Base-by-base conservation (phyloP, 306 rosid species). In the Malus orientalis region DNA sequence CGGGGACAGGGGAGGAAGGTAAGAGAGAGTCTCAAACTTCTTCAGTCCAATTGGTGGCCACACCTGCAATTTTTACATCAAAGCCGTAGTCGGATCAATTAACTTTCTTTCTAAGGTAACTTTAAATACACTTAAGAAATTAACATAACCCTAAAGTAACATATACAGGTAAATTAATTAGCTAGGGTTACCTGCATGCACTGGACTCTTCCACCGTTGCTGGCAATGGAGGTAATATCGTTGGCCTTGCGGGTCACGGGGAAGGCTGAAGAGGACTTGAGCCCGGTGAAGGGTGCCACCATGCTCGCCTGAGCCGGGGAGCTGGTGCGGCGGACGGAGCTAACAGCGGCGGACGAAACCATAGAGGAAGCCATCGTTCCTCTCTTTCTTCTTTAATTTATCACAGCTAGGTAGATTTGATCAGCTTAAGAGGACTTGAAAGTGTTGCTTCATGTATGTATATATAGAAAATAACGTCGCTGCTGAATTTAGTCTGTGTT, bases 1-100 rank as follows among this genome's bases (percentile, higher is more conserved):
- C 0, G 0, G 0, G 0, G 18, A 1, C 1, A 95, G 83, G 0
- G 68, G 66, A 32, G 93, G 97, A 4, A 95, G 86, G 97, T 92
- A 95, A 2, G 99, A 92, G 9, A 95, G 90, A 33, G 99, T 92
- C 96, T 95, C 97, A 25, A 83, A 92, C 84, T 85, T 88, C 97
- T 80, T 85, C 86, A 4, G 0, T 13, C 91, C 92, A 20, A 36
- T 0, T 84, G 97, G 69, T 0, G 99, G 96, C 97, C 99, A 92
- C 84, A 92, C 97, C 97, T 95, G 69, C 59, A 76, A 18, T 51
- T 51, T 51, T 51, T 16, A 51, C 20, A 5, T 51, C 55, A 49
- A 5, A 49, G 8, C 20, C 55, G 6, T 5, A 5, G 16, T 6
- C 55, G 4, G 20, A n/a, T 23, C 23, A 58, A 9, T 22, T 58